A percentile compares a stretch with the other conserved stretches of the same genome.
Evolutionary conservation across 1,284 basidiomycete genomes (phyloP).

Genomic region (Pseudozyma sp.): DNA sequence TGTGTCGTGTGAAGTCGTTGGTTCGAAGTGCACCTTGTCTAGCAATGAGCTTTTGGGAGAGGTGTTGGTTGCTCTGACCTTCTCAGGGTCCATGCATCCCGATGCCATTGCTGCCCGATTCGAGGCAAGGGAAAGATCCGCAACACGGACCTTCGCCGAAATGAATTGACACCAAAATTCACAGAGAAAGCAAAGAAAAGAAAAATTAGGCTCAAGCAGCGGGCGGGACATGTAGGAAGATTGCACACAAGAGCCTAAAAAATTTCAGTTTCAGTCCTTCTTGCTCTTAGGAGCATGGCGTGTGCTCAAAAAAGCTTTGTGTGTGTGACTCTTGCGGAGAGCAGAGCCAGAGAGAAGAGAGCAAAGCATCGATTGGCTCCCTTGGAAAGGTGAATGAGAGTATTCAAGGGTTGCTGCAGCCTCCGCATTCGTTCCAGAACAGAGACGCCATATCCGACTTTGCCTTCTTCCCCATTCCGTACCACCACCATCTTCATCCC

Average conservation of each 20-base stretch:
- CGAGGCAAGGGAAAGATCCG: neutral
- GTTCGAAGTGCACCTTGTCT: neutral
- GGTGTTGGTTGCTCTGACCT: neutral
- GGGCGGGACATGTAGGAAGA: constrained; percentile 3
- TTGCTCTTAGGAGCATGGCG: constrained; percentile 1
- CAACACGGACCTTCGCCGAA: neutral
- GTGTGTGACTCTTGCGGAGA: constrained; percentile 5
- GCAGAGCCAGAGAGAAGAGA: neutral
- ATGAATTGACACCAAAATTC: neutral
- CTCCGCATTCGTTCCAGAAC: constrained; percentile 14
- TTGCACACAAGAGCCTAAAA: constrained; percentile 3
- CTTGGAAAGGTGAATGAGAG: neutral
- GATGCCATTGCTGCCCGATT: constrained; percentile 8
- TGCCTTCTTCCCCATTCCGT: neutral
- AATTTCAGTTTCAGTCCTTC: constrained; percentile 5
- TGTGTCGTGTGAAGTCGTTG: neutral
- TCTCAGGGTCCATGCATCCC: constrained; percentile 28
- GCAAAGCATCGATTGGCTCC: constrained; percentile 3
- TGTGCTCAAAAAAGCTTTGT: constrained; percentile 1
- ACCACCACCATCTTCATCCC: constrained; percentile 4
- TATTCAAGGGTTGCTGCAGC: constrained; percentile 2
- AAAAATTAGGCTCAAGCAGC: neutral
- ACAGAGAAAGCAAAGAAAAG: constrained; percentile 1
- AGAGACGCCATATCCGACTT: neutral
- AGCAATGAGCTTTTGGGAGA: neutral